phyloP scores from a whole-genome alignment of 305 asterid species.

The Rubia balearica region DNA sequence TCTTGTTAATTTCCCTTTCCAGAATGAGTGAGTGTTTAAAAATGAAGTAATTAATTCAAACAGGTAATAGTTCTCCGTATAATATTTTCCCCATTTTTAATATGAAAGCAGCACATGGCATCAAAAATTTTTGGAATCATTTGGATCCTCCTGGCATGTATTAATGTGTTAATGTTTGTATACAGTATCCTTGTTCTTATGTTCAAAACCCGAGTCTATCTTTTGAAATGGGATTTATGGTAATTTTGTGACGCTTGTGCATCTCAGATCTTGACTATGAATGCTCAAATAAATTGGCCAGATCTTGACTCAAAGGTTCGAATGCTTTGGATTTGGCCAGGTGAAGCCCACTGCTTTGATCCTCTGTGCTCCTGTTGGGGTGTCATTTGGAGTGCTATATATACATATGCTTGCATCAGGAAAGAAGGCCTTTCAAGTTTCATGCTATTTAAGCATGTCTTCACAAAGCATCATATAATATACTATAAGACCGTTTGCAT shows the following conservation, averaged over 20 bases:
- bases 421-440: neutral
- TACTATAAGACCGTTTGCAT: no score
- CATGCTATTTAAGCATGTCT: conserved; percentile 10
- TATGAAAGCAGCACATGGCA: neutral
- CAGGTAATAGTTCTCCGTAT: neutral
- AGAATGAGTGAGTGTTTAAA: neutral
- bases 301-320: no score
- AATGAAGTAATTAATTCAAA: neutral
- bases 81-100: neutral
- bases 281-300: no score
- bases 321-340: neutral
- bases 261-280: no score
- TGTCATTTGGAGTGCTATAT: neutral
- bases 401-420: neutral
- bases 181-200: no score
- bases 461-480: neutral
- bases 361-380: neutral
- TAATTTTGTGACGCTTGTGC: no score
- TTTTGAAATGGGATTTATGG: no score
- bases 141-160: neutral
- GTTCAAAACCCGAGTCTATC: no score
- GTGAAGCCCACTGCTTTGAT: neutral
- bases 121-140: neutral
- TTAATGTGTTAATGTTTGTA: neutral
- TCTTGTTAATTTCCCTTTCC: neutral